Evolutionary conservation across 2,329 filamentous ascomycete genomes (phyloP).

Genomic region (Fusarium sp.): DNA sequence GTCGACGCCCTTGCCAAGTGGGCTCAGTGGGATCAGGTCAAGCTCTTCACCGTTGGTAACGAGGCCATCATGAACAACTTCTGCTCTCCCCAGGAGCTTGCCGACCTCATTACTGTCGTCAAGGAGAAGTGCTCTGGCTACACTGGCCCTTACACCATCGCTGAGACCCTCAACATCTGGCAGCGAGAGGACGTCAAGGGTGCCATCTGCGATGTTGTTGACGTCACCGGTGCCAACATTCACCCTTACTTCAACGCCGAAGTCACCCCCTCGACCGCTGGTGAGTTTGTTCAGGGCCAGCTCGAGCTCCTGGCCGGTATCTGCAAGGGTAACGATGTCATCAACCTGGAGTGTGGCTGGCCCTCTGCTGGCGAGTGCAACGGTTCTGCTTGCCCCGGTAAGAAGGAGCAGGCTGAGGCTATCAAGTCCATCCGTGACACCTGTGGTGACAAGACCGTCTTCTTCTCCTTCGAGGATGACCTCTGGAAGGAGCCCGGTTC

Average conservation of each 20-base stretch:
- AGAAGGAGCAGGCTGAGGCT: slow-evolving; percentile 75
- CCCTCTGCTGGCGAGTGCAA: slow-evolving; percentile 77
- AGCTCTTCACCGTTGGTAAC: slow-evolving; percentile 89
- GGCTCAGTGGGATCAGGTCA: slow-evolving; percentile 79
- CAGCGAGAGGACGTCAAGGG: slow-evolving; percentile 68
- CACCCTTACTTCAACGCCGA: slow-evolving; percentile 93
- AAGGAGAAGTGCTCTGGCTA: slow-evolving; percentile 79
- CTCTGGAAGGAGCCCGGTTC: slow-evolving; percentile 80
- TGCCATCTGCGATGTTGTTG: slow-evolving; percentile 77
- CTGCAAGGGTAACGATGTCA: slow-evolving; percentile 78
- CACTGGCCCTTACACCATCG: slow-evolving; percentile 81
- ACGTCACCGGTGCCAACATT: slow-evolving; percentile 86
- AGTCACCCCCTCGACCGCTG: slow-evolving; percentile 73
- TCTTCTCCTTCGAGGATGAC: slow-evolving; percentile 87
- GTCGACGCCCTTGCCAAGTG: slow-evolving; percentile 78
- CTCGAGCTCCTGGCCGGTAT: slow-evolving; percentile 76
- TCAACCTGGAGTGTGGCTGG: slow-evolving; percentile 94
- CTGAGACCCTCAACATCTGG: slow-evolving; percentile 86
- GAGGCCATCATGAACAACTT: slow-evolving; percentile 85
- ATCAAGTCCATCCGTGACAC: slow-evolving; percentile 76
- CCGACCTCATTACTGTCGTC: slow-evolving; percentile 75
- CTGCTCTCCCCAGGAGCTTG: slow-evolving; percentile 74
- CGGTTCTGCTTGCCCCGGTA: slow-evolving; percentile 77
- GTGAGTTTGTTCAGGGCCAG: slow-evolving; percentile 80
- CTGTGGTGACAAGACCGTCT: slow-evolving; percentile 76